Percentiles rank a stretch among this genome's conserved stretches.
Evolutionary conservation across 345 rosid genomes (phyloP).

Genomic region (Hypericum perforatum): DNA sequence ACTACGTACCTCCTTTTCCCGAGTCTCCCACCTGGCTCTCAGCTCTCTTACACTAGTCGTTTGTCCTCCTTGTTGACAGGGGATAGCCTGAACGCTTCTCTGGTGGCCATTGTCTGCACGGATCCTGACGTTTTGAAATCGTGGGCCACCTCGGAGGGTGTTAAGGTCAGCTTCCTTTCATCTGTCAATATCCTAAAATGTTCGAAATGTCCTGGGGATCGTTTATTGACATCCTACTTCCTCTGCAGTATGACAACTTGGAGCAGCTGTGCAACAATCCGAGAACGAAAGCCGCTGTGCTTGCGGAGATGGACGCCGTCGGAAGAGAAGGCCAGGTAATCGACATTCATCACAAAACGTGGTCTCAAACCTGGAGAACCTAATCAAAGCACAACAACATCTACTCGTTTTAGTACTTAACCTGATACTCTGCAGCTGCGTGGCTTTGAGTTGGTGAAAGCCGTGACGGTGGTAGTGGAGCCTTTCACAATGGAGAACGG

Average conservation of each 20-base stretch:
- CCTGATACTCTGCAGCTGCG: constrained; percentile 38
- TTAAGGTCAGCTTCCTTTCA: constrained; percentile 36
- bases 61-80: constrained; percentile 32
- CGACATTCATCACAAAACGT: neutral
- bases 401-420: too few relatives aligned
- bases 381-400: too few relatives aligned
- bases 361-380: too few relatives aligned
- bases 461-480: constrained; percentile 71
- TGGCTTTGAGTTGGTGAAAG: constrained; percentile 93
- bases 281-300: constrained; percentile 60
- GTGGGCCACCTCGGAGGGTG: constrained; percentile 83
- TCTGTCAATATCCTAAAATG: neutral
- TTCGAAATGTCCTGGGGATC: too few relatives aligned
- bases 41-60: constrained; percentile 7
- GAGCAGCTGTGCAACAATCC: constrained; percentile 67
- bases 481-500: constrained; percentile 80
- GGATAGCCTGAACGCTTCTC: constrained; percentile 83
- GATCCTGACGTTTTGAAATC: constrained; percentile 68
- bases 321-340: constrained; percentile 88
- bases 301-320: constrained; percentile 71
- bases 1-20: neutral
- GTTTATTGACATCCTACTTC: too few relatives aligned
- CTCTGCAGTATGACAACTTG: constrained; percentile 43
- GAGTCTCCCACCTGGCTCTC: neutral
- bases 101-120: constrained; percentile 80